A percentile compares a stretch with the other conserved stretches of the same genome.
These are phyloP conservation scores for Tulasnella sp. DNA, from an alignment of 768 basidiomycete species.

Conservation along the genomic window DNA sequence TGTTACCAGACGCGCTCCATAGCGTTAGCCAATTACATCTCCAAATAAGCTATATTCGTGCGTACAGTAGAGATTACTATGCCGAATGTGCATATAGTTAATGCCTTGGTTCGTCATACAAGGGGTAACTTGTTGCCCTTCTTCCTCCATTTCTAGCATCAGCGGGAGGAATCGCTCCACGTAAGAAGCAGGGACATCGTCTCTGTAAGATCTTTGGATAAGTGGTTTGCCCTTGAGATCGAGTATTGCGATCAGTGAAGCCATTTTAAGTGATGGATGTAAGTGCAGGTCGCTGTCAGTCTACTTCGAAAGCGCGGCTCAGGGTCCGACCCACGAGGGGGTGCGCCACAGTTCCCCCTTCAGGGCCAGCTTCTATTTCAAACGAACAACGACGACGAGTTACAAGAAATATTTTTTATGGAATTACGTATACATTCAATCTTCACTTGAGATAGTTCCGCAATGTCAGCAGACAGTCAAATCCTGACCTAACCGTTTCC, in stretches of 20 bases:
- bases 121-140: conserved; percentile 91
- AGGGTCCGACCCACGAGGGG: background rate
- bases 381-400: background rate
- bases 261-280: conserved; percentile 39
- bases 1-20: conserved; percentile 36
- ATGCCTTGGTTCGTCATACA: conserved; percentile 93
- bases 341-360: background rate
- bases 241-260: conserved; percentile 82
- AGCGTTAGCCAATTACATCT: background rate
- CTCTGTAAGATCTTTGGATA: conserved; percentile 93
- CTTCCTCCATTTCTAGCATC: conserved; percentile 93
- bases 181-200: conserved; percentile 85
- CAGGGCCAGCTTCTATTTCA: background rate
- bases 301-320: background rate
- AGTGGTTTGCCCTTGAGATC: conserved; percentile 98
- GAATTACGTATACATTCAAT: background rate
- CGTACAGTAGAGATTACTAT: conserved; percentile 94
- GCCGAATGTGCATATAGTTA: conserved; percentile 98
- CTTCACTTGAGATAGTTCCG: too few species aligned
- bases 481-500: conserved; percentile 47
- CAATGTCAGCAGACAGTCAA: too few species aligned
- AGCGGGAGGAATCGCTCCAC: conserved; percentile 93
- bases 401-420: background rate
- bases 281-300: background rate
- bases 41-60: conserved; percentile 26